phyloP scores from a whole-genome alignment of 345 rosid species.

The Eucalyptus cladocalyx region DNA sequence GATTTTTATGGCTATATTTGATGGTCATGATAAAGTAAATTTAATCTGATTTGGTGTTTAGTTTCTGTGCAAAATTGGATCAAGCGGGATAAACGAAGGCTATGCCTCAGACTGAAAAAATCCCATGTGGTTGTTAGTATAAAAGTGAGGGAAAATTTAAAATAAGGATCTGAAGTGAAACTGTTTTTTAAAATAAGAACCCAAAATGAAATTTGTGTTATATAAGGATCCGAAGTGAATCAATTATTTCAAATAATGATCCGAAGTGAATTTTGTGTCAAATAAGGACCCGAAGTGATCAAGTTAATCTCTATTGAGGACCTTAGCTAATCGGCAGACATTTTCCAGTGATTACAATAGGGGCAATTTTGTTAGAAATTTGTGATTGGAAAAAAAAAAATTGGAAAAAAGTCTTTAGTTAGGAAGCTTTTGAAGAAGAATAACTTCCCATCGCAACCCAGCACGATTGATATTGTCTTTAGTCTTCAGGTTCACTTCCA shows the following conservation, averaged over 20 bases:
- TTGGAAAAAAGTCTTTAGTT: not conserved
- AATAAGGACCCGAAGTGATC: fast-evolving
- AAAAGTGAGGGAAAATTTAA: too few species aligned
- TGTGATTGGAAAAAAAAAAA: too few species aligned
- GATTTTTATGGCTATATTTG: not conserved
- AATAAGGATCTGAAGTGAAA: too few species aligned
- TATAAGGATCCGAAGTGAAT: fast-evolving
- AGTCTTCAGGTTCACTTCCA: conserved; percentile 49
- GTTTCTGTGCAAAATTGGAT: not conserved
- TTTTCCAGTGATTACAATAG: fast-evolving
- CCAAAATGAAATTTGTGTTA: too few species aligned
- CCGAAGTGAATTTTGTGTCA: too few species aligned
- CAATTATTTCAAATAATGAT: fast-evolving
- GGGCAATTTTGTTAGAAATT: too few species aligned
- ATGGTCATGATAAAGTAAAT: not conserved
- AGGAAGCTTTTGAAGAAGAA: conserved; percentile 51
- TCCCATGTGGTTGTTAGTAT: not conserved
- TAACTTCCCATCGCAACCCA: conserved; percentile 50
- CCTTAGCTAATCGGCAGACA: fast-evolving
- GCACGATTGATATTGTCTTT: conserved; percentile 68
- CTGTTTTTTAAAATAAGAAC: too few species aligned
- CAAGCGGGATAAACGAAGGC: not conserved
- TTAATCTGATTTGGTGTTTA: too few species aligned
- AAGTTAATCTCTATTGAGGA: fast-evolving
- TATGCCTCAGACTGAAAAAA: not conserved